Percentiles rank a stretch among this genome's conserved stretches.
Evolutionary conservation across 306 rosid genomes (phyloP).

Genomic region (Begonia loranthoides): DNA sequence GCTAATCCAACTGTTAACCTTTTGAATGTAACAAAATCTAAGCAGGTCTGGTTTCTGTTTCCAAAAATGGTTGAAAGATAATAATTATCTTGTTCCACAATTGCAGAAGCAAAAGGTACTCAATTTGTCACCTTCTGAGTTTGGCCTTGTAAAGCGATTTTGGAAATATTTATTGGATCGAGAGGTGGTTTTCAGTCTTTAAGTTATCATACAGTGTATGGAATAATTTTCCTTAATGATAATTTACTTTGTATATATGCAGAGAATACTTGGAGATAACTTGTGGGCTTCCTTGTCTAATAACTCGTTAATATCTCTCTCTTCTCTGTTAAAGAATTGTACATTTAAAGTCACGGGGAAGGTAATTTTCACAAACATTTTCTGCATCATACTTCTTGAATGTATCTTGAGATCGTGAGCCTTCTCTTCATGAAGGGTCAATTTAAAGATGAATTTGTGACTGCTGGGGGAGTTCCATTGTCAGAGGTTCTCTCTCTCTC

Average conservation of each 20-base stretch:
- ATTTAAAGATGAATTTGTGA: constrained; percentile 95
- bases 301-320: constrained; percentile 47
- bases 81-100: not conserved
- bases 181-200: constrained; percentile 28
- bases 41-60: too few relatives aligned
- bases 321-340: constrained; percentile 62
- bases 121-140: constrained; percentile 64
- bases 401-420: constrained; percentile 5
- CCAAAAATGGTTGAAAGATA: too few relatives aligned
- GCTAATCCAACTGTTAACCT: too few relatives aligned
- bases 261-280: constrained; percentile 61
- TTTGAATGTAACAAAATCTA: too few relatives aligned
- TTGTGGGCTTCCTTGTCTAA: constrained; percentile 85
- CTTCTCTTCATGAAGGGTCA: constrained; percentile 44
- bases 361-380: constrained; percentile 24
- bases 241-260: constrained; percentile 2
- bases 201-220: not conserved
- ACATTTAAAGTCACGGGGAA: constrained; percentile 53
- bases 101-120: constrained; percentile 77
- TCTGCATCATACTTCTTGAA: constrained; percentile 1
- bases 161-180: constrained; percentile 72
- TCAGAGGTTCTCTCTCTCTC: constrained; percentile 60
- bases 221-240: not conserved
- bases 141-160: constrained; percentile 77
- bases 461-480: constrained; percentile 89